Percentiles rank a stretch among this genome's conserved stretches.
These are phyloP conservation scores for Fusarium sp. DNA, from an alignment of 2,329 filamentous ascomycete species.

Conservation along the genomic window DNA sequence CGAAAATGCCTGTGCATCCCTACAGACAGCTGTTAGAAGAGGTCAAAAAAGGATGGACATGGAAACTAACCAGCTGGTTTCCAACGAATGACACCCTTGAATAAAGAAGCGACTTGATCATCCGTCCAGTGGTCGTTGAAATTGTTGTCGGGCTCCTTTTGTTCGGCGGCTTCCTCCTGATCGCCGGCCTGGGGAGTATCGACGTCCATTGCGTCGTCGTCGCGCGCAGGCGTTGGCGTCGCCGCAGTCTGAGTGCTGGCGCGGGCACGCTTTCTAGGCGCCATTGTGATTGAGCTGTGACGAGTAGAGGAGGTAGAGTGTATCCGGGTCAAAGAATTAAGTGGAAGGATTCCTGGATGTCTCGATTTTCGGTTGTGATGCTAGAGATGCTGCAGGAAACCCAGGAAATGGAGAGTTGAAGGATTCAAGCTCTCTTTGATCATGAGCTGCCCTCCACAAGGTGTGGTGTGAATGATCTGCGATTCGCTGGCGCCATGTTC, in stretches of 20 bases:
- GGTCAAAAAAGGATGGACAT: neutral
- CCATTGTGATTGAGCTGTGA: conserved; percentile 60
- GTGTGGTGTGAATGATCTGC: conserved; percentile 31
- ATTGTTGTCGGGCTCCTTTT: conserved; percentile 38
- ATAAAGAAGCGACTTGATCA: conserved; percentile 91
- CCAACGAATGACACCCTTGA: conserved; percentile 93
- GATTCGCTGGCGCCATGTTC: neutral
- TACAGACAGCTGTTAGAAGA: conserved; percentile 48
- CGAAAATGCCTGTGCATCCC: conserved; percentile 95
- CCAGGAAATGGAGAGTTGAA: conserved; percentile 13
- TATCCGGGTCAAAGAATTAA: neutral
- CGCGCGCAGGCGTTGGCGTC: conserved; percentile 65
- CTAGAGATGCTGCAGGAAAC: neutral
- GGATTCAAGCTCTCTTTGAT: conserved; percentile 11
- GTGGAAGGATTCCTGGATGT: neutral
- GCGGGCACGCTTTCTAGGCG: conserved; percentile 77
- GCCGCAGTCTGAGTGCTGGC: conserved; percentile 65
- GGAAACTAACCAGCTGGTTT: conserved; percentile 84
- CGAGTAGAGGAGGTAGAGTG: neutral
- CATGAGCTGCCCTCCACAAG: neutral
- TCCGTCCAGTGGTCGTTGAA: conserved; percentile 87
- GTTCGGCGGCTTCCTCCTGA: conserved; percentile 46
- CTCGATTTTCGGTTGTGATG: neutral
- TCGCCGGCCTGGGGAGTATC: conserved; percentile 69
- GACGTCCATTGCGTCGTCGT: conserved; percentile 72